Conservation (phyloP, 495 filamentous ascomycete species). For the Neurospora sp. region DNA sequence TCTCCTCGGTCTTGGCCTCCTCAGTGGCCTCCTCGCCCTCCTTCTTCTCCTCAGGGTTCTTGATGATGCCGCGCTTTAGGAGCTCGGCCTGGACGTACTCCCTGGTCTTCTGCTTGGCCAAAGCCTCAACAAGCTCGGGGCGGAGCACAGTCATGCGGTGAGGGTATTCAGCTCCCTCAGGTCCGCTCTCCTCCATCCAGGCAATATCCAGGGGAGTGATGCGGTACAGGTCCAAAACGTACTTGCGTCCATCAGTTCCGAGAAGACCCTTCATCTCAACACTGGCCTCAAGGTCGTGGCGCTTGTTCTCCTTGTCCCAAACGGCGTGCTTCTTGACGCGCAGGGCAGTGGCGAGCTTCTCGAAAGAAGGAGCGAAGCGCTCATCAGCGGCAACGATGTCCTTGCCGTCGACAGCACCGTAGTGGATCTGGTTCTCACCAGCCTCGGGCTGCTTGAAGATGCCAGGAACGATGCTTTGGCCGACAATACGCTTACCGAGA, state of each 20-base stretch:
- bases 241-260: slow-evolving; percentile 95
- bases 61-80: slow-evolving; percentile 38
- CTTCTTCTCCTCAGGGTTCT: slow-evolving; percentile 17
- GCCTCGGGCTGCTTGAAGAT: slow-evolving; percentile 99
- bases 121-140: slow-evolving; percentile 76
- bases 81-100: slow-evolving; percentile 74
- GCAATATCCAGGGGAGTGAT: slow-evolving; percentile 83
- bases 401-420: slow-evolving; percentile 95
- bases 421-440: slow-evolving; percentile 97
- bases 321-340: slow-evolving; percentile 90
- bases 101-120: slow-evolving; percentile 74
- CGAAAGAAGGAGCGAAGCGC: slow-evolving; percentile 73
- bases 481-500: slow-evolving; percentile 91
- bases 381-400: slow-evolving; percentile 87
- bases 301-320: slow-evolving; percentile 92
- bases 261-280: slow-evolving; percentile 97
- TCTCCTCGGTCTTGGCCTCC: slow-evolving; percentile 16
- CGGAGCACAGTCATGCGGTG: slow-evolving; percentile 92
- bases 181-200: slow-evolving; percentile 67
- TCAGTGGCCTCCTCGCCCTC: slow-evolving; percentile 16
- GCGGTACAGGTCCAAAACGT: slow-evolving; percentile 92
- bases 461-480: slow-evolving; percentile 95
- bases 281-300: slow-evolving; percentile 86
- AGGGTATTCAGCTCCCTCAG: slow-evolving; percentile 57
- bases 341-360: slow-evolving; percentile 78